Conservation (phyloP, 306 rosid species). For the Geum urbanum region DNA sequence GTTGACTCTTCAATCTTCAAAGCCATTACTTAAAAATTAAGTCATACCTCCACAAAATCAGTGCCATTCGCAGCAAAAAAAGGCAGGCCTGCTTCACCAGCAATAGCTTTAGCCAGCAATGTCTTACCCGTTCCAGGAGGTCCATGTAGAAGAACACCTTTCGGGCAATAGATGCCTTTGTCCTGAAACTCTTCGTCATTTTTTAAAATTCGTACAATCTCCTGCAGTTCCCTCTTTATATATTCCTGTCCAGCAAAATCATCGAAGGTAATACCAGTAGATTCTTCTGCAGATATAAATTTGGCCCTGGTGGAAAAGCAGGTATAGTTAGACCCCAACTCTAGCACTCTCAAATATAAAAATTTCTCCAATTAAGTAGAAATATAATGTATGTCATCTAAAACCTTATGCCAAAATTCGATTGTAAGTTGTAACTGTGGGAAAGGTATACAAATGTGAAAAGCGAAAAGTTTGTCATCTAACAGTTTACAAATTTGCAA, state of each 20-base stretch:
- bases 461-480: not conserved
- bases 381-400: not conserved
- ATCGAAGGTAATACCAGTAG: slow-evolving; percentile 88
- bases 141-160: slow-evolving; percentile 97
- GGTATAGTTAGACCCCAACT: slow-evolving; percentile 33
- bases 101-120: slow-evolving; percentile 93
- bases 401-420: too few relatives aligned
- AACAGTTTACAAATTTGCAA: not conserved
- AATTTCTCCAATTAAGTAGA: slow-evolving; percentile 5
- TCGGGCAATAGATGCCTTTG: slow-evolving; percentile 92
- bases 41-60: slow-evolving; percentile 90
- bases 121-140: slow-evolving; percentile 99
- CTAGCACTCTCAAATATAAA: slow-evolving; percentile 9
- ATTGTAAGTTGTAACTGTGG: too few relatives aligned
- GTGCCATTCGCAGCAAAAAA: slow-evolving; percentile 98
- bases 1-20: not conserved
- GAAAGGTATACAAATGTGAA: too few relatives aligned
- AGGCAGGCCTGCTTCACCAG: slow-evolving; percentile 98
- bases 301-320: slow-evolving; percentile 78
- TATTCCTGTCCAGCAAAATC: slow-evolving; percentile 99
- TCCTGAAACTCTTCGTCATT: slow-evolving; percentile 92
- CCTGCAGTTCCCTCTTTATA: slow-evolving; percentile 92
- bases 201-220: slow-evolving; percentile 83
- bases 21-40: slow-evolving; percentile 28
- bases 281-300: slow-evolving; percentile 95